Evolutionary conservation across 495 filamentous ascomycete genomes (phyloP), one percentile per base, ranked within the genome.

Genomic region (Zalerion maritima): DNA sequence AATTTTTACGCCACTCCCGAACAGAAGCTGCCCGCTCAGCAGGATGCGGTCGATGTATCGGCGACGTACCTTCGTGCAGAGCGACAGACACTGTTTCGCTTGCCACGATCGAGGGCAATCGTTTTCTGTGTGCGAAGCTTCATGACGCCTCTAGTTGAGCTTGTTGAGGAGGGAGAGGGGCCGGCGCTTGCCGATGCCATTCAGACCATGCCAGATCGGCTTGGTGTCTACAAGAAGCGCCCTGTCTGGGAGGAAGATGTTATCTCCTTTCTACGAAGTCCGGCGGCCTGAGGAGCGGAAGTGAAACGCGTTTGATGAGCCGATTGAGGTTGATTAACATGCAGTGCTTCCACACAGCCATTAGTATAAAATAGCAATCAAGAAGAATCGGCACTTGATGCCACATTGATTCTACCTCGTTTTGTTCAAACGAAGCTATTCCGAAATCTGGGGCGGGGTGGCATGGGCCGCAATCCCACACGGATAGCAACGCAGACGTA

Each of bases 51-150:
- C 27, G n/a, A n/a, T n/a, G n/a, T n/a, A n/a, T n/a, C n/a, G n/a
- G n/a, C n/a, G 46, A 67, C 64, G 1, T 41, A 57, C 32, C 45
- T 82, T 19, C 61, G 79, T 1, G 71, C 64, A 29, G 79, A 85
- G 45, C 55, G 73, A 6, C 79, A 84, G 44, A 77, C 72, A 1
- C 50, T 85, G 20, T 75, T 78, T 56, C 67, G 78, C n/a, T 44
- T 83, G 8, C 74, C 76, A 2, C 41, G 46, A 20, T 70, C 65
- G 0, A 59, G 58, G 16, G 77, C 75, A 4, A 28, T 82, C 6
- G 63, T 82, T 2, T 81, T 84, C 42, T 62, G 52, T 11, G 70
- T 83, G 38, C 73, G 81, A 47, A 82, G 73, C n/a, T 84, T 81
- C 51, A 52, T 69, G 28, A 81, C 78, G 37, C 60, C 68, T 4